Percentiles rank a stretch among this genome's conserved stretches.
phyloP scores from a whole-genome alignment of 78 protist genomes.

The Goniomonas avonlea region DNA sequence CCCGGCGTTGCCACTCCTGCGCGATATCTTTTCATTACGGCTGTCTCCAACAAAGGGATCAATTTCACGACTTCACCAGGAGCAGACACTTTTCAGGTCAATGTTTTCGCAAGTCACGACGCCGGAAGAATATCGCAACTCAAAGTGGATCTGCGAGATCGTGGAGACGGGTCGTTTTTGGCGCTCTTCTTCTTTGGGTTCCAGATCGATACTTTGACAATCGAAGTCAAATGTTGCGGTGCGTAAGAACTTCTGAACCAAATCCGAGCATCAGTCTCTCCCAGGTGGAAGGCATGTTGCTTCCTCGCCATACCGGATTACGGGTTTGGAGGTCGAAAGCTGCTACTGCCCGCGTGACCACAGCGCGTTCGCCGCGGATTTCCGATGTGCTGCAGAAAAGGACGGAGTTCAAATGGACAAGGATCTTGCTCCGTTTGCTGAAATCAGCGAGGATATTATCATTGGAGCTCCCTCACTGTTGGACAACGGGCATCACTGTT shows the following conservation, averaged over 20 bases:
- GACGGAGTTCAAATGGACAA: neutral
- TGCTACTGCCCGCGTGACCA: slow-evolving; percentile 9
- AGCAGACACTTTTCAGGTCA: neutral
- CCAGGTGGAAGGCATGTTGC: no score
- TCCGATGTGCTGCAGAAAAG: neutral
- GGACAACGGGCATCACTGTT: neutral
- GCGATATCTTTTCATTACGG: neutral
- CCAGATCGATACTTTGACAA: neutral
- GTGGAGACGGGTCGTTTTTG: slow-evolving; percentile 6
- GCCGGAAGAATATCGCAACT: neutral
- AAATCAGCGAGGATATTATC: neutral
- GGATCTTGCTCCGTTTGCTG: neutral
- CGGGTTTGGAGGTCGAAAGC: neutral
- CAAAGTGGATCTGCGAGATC: neutral
- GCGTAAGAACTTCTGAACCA: neutral
- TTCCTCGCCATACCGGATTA: no score
- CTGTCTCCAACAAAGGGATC: neutral
- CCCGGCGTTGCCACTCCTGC: no score
- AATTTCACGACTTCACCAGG: slow-evolving; percentile 1
- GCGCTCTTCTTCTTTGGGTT: neutral
- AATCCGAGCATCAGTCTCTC: no score
- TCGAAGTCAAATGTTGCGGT: neutral
- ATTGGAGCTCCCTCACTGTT: neutral
- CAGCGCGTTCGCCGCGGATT: neutral
- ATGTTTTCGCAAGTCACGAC: neutral